Evolutionary conservation across 345 rosid genomes (phyloP).

Genomic region (Aethionema arabicum): DNA sequence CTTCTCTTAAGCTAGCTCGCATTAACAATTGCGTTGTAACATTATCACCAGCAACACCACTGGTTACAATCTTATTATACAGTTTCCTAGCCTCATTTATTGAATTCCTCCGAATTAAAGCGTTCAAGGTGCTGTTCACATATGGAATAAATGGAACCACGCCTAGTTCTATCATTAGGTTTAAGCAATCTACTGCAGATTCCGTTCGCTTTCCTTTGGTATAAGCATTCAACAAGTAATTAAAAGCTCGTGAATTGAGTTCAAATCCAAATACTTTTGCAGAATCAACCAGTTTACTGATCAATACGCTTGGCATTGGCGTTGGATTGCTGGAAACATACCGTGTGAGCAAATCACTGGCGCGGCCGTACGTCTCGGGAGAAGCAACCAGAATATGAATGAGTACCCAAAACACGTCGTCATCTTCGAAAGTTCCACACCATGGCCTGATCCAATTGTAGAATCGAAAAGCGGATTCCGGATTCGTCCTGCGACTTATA

Average conservation of each 20-base stretch:
- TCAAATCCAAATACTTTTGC: conserved; percentile 46
- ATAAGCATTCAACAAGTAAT: conserved; percentile 62
- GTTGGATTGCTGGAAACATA: conserved; percentile 41
- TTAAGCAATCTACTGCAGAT: conserved; percentile 45
- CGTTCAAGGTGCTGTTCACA: conserved; percentile 45
- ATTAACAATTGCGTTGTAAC: conserved; percentile 44
- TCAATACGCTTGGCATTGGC: conserved; percentile 37
- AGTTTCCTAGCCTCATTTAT: conserved; percentile 44
- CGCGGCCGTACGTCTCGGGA: conserved; percentile 36
- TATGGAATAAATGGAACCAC: conserved; percentile 37
- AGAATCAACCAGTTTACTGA: conserved; percentile 45
- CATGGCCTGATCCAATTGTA: conserved; percentile 36
- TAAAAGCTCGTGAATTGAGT: conserved; percentile 45
- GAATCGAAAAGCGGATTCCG: conserved; percentile 49
- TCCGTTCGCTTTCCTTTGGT: conserved; percentile 39
- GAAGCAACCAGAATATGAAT: conserved; percentile 55
- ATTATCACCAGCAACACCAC: conserved; percentile 50
- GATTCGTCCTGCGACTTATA: conserved; percentile 41
- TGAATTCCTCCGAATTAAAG: conserved; percentile 46
- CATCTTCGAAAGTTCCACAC: conserved; percentile 40
- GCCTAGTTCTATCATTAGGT: conserved; percentile 47
- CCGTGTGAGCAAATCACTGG: conserved; percentile 42
- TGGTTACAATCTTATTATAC: conserved; percentile 47
- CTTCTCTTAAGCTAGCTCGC: conserved; percentile 55
- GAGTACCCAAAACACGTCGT: conserved; percentile 50